Conservation (phyloP, 2,329 filamentous ascomycete species). For the Lasiodiplodia sp. region DNA sequence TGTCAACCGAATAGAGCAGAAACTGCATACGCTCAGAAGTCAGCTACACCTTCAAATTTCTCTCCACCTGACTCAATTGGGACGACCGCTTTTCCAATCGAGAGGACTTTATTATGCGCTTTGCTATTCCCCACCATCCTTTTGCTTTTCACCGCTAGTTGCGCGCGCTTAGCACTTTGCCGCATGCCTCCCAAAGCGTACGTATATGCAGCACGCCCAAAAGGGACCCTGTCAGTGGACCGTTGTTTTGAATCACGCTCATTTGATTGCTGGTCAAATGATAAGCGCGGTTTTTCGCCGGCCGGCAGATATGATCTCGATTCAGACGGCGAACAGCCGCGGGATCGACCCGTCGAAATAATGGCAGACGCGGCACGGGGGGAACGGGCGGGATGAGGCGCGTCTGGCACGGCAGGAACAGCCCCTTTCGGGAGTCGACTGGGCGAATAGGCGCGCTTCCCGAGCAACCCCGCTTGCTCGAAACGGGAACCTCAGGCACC, state of each 20-base stretch:
- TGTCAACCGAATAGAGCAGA: background rate
- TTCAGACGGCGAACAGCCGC: background rate
- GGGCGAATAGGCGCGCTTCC: background rate
- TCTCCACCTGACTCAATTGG: background rate
- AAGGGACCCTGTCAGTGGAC: background rate
- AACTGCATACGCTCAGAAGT: background rate
- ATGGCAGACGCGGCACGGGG: constrained; percentile 1
- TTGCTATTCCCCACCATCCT: background rate
- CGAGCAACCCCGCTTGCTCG: background rate
- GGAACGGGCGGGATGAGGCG: background rate
- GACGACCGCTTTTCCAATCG: background rate
- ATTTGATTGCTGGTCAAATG: background rate
- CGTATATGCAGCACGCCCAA: constrained; percentile 1
- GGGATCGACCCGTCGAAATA: constrained; percentile 13
- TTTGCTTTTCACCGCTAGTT: constrained; percentile 10
- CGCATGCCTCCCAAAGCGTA: background rate
- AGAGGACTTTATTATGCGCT: background rate
- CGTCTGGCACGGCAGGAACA: constrained; percentile 12
- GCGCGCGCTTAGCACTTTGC: background rate
- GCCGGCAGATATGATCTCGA: background rate
- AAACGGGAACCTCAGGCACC: background rate
- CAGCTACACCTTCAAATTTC: too few species aligned
- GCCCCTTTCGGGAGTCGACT: background rate
- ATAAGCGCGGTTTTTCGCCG: background rate
- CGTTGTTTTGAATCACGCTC: background rate